Percentiles rank a stretch among this genome's conserved stretches.
Conservation (phyloP, 2,329 filamentous ascomycete species). For the Paraphaeosphaeria sporulosa region DNA sequence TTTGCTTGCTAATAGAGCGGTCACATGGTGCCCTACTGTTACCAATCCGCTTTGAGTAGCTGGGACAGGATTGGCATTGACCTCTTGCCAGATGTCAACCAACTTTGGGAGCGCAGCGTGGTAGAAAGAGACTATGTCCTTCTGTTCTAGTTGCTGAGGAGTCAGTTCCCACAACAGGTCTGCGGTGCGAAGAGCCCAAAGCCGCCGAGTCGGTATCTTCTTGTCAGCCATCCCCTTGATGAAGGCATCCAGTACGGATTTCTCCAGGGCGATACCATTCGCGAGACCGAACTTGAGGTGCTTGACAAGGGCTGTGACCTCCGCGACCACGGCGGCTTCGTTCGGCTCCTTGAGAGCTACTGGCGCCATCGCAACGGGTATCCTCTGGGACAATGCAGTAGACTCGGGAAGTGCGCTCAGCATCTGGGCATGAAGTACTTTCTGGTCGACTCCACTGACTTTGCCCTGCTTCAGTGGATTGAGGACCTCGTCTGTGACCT, state of each 20-base stretch:
- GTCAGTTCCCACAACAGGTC: slow-evolving; percentile 70
- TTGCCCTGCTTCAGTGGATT: slow-evolving; percentile 83
- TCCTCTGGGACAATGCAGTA: slow-evolving; percentile 68
- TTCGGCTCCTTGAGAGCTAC: slow-evolving; percentile 86
- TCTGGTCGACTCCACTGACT: slow-evolving; percentile 83
- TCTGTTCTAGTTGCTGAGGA: slow-evolving; percentile 57
- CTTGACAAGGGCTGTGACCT: slow-evolving; percentile 74
- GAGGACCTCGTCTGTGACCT: slow-evolving; percentile 79
- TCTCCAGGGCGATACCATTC: slow-evolving; percentile 68
- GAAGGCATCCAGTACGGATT: slow-evolving; percentile 73
- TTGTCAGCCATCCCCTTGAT: slow-evolving; percentile 87
- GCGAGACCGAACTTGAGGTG: slow-evolving; percentile 70
- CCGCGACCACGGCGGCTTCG: slow-evolving; percentile 78
- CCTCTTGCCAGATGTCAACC: slow-evolving; percentile 77
- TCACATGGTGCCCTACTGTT: slow-evolving; percentile 77
- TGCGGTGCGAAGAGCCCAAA: slow-evolving; percentile 81
- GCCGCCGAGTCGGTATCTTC: slow-evolving; percentile 75
- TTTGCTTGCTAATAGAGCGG: slow-evolving; percentile 66
- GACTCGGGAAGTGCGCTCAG: slow-evolving; percentile 66
- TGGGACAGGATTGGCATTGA: slow-evolving; percentile 76
- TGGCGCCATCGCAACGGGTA: slow-evolving; percentile 71
- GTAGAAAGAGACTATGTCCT: slow-evolving; percentile 56
- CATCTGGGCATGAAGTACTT: slow-evolving; percentile 82
- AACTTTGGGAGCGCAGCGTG: slow-evolving; percentile 63
- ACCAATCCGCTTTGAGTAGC: slow-evolving; percentile 85